These are phyloP conservation scores for Fraxinus ornus DNA, from an alignment of 305 asterid genomes.

Conservation along the genomic window DNA sequence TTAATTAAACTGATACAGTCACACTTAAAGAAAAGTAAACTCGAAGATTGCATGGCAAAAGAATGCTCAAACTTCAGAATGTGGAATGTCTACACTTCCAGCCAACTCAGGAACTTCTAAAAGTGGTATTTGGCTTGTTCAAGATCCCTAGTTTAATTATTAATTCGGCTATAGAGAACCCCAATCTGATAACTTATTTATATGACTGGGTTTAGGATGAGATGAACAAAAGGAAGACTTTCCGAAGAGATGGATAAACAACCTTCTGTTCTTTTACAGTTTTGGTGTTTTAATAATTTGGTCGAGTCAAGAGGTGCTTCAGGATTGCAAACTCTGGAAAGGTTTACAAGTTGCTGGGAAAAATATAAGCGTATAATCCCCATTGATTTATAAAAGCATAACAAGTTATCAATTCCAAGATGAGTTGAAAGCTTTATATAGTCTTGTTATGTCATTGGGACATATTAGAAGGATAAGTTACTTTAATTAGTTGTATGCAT, in stretches of 20 bases:
- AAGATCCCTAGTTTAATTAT: background rate
- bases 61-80: background rate
- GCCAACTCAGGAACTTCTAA: constrained; percentile 6
- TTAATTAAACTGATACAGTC: background rate
- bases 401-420: constrained; percentile 1
- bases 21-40: background rate
- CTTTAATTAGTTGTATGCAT: background rate
- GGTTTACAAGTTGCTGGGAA: background rate
- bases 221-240: background rate
- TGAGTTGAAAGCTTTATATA: background rate
- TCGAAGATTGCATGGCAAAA: background rate
- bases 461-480: background rate
- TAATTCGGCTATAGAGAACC: background rate
- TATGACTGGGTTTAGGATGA: background rate
- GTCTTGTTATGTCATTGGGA: background rate
- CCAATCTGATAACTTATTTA: background rate
- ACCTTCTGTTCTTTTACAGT: background rate
- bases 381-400: background rate
- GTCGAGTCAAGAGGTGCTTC: background rate
- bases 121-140: background rate
- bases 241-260: background rate
- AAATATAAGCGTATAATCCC: background rate
- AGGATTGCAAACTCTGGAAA: background rate
- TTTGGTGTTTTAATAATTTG: background rate
- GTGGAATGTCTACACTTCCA: background rate